Percentiles rank a stretch among this genome's conserved stretches.
Conservation (phyloP, 2,329 filamentous ascomycete genomes). For the Calonectria pauciramosa region DNA sequence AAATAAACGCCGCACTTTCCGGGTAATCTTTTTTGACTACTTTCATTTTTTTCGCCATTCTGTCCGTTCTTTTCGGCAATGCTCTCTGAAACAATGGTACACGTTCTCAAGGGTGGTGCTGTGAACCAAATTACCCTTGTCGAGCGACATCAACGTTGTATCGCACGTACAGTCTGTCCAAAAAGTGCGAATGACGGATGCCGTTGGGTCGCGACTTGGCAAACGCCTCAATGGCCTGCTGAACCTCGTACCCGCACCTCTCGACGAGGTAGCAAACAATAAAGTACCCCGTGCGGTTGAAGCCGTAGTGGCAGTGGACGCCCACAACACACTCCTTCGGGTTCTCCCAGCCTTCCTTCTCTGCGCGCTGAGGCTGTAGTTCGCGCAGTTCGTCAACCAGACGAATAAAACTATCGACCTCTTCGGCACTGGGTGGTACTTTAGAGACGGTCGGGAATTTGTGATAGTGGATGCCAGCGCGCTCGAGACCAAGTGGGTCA, state of each 20-base stretch:
- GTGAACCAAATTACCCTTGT: not conserved
- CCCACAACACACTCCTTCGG: slow-evolving; percentile 70
- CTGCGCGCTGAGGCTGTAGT: slow-evolving; percentile 58
- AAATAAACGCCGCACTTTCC: not conserved
- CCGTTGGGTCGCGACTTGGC: slow-evolving; percentile 80
- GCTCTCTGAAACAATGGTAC: not conserved
- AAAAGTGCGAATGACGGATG: slow-evolving; percentile 90
- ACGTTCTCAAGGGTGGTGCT: not conserved
- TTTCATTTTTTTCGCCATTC: not conserved
- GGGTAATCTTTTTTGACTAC: not conserved
- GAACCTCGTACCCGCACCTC: slow-evolving; percentile 76
- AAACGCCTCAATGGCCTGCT: slow-evolving; percentile 86
- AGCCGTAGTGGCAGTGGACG: slow-evolving; percentile 96
- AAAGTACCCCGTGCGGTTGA: slow-evolving; percentile 94
- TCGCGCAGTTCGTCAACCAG: slow-evolving; percentile 72
- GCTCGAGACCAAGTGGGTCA: slow-evolving; percentile 78
- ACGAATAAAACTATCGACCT: slow-evolving; percentile 67
- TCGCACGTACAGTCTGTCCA: slow-evolving; percentile 85
- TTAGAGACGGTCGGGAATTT: slow-evolving; percentile 96
- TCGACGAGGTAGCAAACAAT: slow-evolving; percentile 94
- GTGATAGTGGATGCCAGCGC: slow-evolving; percentile 78
- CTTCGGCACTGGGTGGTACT: slow-evolving; percentile 76
- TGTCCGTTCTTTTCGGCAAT: slow-evolving; percentile 1
- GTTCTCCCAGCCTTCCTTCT: slow-evolving; percentile 56
- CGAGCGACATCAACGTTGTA: slow-evolving; percentile 63